These are phyloP conservation scores for Trichoderma endophyticum DNA, from an alignment of 2,329 filamentous ascomycete genomes.

Conservation along the genomic window DNA sequence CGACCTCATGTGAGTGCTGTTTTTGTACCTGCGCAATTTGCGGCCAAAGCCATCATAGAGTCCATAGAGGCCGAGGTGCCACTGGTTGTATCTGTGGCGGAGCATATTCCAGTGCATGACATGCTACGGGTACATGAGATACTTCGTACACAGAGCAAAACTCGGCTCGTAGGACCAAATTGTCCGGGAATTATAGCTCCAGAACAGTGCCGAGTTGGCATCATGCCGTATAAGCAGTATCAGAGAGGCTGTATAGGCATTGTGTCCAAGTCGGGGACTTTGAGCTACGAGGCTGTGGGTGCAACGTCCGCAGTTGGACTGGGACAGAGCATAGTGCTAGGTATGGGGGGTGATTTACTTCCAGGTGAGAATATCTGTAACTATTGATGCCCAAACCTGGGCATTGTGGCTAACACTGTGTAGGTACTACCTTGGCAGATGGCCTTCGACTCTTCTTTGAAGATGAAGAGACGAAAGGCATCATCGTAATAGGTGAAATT, in stretches of 20 bases:
- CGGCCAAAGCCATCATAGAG: slow-evolving; percentile 67
- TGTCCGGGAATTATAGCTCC: slow-evolving; percentile 77
- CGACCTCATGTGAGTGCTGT: slow-evolving; percentile 21
- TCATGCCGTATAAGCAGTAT: slow-evolving; percentile 42
- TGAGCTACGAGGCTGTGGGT: slow-evolving; percentile 77
- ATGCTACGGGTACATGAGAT: slow-evolving; percentile 69
- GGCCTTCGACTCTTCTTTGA: slow-evolving; percentile 64
- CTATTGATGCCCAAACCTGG: background rate
- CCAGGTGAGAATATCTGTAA: slow-evolving; percentile 45
- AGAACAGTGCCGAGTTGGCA: slow-evolving; percentile 55
- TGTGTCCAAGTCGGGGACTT: slow-evolving; percentile 74
- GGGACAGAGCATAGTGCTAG: slow-evolving; percentile 73
- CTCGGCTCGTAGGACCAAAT: slow-evolving; percentile 75
- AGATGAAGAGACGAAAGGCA: slow-evolving; percentile 66
- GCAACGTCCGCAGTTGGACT: slow-evolving; percentile 70
- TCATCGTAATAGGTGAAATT: slow-evolving; percentile 70
- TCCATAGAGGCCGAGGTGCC: slow-evolving; percentile 76
- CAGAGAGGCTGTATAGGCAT: slow-evolving; percentile 66
- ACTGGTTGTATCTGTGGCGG: slow-evolving; percentile 73
- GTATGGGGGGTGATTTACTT: slow-evolving; percentile 73
- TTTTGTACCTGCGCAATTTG: slow-evolving; percentile 55
- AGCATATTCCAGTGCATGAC: slow-evolving; percentile 76
- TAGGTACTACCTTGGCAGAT: slow-evolving; percentile 66
- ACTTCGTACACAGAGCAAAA: slow-evolving; percentile 67
- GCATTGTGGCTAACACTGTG: background rate